Base-by-base conservation (phyloP, 139 green algal genomes). In the Chlorella ohadii region DNA sequence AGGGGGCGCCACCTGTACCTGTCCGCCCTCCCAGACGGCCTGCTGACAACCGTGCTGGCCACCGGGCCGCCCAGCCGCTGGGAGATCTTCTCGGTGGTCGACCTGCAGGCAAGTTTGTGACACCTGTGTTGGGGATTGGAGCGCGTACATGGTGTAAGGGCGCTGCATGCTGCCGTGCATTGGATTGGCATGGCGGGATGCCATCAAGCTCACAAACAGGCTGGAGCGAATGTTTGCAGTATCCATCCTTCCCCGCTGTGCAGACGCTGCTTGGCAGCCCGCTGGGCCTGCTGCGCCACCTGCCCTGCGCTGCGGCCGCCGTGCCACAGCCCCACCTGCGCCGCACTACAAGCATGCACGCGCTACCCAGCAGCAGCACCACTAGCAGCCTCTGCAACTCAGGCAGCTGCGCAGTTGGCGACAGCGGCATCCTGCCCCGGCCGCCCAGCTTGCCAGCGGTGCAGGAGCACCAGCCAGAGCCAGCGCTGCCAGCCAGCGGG, bases 1-100 rank as follows among this genome's bases (percentile, higher is more conserved):
- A 20, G 47, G 22, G 81, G 81, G 17, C 57, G 59, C 17, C 81
- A 86, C 72, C 41, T 86, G n/a, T 79, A 47, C 11, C 61, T 86
- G 55, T 82, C 66, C 17, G 81, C 81, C 4, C 81, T 86, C 19
- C 81, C 81, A 25, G 67, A 72, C 19, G 81, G 81, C n/a, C 41
- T 76, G n/a, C 44, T 86, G 19, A 77, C 59, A 33, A 86, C 81
- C 0, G 59, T 47, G 28, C 27, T 33, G 71, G 65, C 44, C 16
- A 22, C 47, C 0, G 20, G 31, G n/a, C 28, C 36, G 19, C 81
- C 65, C 28, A 36, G 34, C 3, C 81, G 81, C 6, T 86, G 81
- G 81, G 81, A 86, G 39, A 41, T 86, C 44, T 86, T 86, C 25
- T n/a, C 33, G 33, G 20, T 80, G 7, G 20, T 44, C 0, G 81